Base-by-base conservation (phyloP, 306 rosid genomes). In the Spatholobus suberectus region DNA sequence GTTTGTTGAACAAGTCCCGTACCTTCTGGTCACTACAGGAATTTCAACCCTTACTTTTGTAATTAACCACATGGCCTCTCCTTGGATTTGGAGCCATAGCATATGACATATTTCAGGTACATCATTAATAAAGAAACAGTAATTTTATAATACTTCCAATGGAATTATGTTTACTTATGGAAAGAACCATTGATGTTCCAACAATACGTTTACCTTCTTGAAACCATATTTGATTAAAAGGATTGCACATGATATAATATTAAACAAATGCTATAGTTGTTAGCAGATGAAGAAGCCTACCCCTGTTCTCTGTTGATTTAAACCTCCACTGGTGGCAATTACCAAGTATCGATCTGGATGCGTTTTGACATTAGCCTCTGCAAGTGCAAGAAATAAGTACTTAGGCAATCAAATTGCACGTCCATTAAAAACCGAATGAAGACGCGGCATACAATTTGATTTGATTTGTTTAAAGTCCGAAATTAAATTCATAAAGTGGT, bases 241-340 rank as follows among this genome's bases (percentile, higher is more conserved):
- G 38, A 24, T 40, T 51, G 69, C 47, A 65, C 51, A 10, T 17
- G 0, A 75, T 59, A 3, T 58, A 17, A 75, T 75, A 13, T 58
- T 47, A n/a, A 83, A 73, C 3, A 26, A 66, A 82, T 4, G 29
- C 41, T 8, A 49, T 8, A 41, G 49, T 23, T 20, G 26, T 35
- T n/a, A n/a, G 46, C 10, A 0, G 10, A 54, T 61, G 14, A 47
- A 20, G 23, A 54, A 82, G 41, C 84, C 72, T 81, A 95, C 99
- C 96, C 99, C 99, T 71, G 97, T 95, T 90, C 99, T 90, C 84
- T 95, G 99, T 78, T 95, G 98, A 89, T 95, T 95, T 81, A 95
- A 81, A 57, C 99, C 99, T 83, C 98, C 99, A 71, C 98, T 93
- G 2, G 98, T 88, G 38, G 87, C 92, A 71, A 95, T 95, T 79